A percentile compares a stretch with the other conserved stretches of the same genome.
phyloP scores from a whole-genome alignment of 805 yeast species.

The Wickerhamiella sergipiensis region DNA sequence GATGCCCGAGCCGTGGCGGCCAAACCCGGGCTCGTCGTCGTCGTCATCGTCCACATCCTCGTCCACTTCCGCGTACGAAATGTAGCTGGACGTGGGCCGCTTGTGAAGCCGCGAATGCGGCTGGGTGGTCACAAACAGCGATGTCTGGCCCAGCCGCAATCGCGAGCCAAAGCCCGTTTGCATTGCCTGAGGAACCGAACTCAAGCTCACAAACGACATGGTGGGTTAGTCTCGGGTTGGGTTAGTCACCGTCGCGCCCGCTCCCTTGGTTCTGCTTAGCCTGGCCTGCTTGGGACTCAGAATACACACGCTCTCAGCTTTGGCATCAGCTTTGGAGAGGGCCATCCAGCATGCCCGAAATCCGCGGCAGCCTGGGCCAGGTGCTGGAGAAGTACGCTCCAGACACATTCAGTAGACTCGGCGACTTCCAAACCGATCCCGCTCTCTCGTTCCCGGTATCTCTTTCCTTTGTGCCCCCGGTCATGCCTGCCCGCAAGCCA shows the following conservation, averaged over 20 bases:
- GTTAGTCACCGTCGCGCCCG: not conserved
- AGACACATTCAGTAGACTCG: not conserved
- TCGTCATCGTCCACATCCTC: constrained; percentile 44
- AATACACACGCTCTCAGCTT: too few relatives aligned
- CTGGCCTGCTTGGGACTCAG: too few relatives aligned
- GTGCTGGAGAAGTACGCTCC: not conserved
- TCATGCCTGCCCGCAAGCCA: not conserved
- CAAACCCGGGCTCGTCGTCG: constrained; percentile 20
- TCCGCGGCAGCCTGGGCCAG: not conserved
- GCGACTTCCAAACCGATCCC: not conserved
- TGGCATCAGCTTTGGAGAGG: too few relatives aligned
- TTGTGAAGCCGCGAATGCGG: constrained; percentile 64
- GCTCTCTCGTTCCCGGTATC: not conserved
- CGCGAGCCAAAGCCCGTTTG: constrained; percentile 63
- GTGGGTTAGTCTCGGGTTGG: too few relatives aligned
- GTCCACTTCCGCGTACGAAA: constrained; percentile 76
- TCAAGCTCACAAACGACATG: constrained; percentile 7
- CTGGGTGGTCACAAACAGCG: constrained; percentile 57
- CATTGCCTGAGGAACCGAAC: constrained; percentile 56
- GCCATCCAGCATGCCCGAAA: not conserved
- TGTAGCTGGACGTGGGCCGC: constrained; percentile 41
- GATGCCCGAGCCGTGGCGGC: constrained; percentile 4
- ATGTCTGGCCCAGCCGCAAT: constrained; percentile 57
- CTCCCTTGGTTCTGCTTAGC: too few relatives aligned
- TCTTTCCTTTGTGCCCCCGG: not conserved